Base-by-base conservation (phyloP, 192 early-diverging fungal genomes). In the Geranomyces variabilis region DNA sequence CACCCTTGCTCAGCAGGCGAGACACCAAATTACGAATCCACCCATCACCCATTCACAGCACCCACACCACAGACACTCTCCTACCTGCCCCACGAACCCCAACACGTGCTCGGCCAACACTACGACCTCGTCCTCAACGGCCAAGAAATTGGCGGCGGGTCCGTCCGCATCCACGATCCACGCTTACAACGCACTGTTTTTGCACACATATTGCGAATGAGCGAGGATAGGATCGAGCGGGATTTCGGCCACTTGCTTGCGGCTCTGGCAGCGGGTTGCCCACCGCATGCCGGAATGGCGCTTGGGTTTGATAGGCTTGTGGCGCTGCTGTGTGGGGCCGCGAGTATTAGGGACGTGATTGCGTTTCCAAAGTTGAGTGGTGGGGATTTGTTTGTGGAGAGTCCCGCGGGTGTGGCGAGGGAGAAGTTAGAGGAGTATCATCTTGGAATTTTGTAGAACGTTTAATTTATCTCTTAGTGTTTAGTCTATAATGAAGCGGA, bases 31-130 rank as follows among this genome's bases (percentile, higher is more conserved):
- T 57, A 66, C 34, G 79, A 81, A 63, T 47, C 95, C 22, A 96
- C 93, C 0, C 95, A 96, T 75, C 93, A 96, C 75, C 95, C 95
- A 3, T 96, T 96, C 72, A 96, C 95, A 2, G 91, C 95, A 1
- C 93, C 93, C 1, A 75, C 83, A 5, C 72, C 81, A 2, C 80
- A 89, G n/a, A 90, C 94, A 67, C 74, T 92, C n/a, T 71, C 82
- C 12, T 67, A 92, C 24, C 67, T 96, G 6, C 73, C 74, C 26
- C 83, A 72, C 1, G 72, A 88, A 43, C 92, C 92, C 1, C 66
- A 31, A 22, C 53, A 77, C 15, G 85, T 85, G 33, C 75, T 83
- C 1, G 94, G 91, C 14, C 92, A 93, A 77, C 93, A 94, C 78
- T 95, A 95, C 69, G 94, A 96, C 73, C 74, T 96, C 55, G 92